Evolutionary conservation across 495 filamentous ascomycete species (phyloP), one percentile per base, ranked within the genome.

Genomic region (Hypomontagnella monticulosa): DNA sequence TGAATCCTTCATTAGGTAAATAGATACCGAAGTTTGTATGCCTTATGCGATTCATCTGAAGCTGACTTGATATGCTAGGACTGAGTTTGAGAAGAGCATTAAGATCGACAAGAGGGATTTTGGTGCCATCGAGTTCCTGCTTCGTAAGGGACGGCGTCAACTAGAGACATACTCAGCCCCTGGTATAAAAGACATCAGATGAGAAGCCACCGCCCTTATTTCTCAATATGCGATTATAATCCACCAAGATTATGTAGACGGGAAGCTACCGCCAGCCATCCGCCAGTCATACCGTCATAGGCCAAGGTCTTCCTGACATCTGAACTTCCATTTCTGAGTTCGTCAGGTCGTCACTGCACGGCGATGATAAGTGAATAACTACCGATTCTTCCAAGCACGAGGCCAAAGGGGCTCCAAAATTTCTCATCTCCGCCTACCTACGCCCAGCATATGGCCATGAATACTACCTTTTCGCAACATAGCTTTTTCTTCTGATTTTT

Each of bases 81-180:
- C 76, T 34, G 92, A 97, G 66, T 99, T 99, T 66, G 78, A 87
- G 43, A 89, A 89, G 69, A 81, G 92, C 69, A 70, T 87, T 2
- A 71, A 73, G 16, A 71, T 97, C 34, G 88, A 89, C 75, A 97
- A 92, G 78, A 94, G 91, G 73, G 93, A 98, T 73, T 98, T 98
- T 76, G 77, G 78, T 41, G 85, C 93, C 2, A 88, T 99, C 59
- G 95, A 99, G 75, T 96, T 91, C 78, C 80, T 97, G 3, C 72
- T 99, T 30, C 85, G 94, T 43, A 93, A 91, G 72, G 95, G 95
- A 37, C 83, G 86, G 30, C 85, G 91, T 51, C 93, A 98, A 76
- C 78, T 99, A 19, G 93, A 97, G 51, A 85, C 88, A 55, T 98
- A 96, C 77, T 86, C 89, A 14, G 85, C 88, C 5, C 88, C 93